These are phyloP conservation scores for Citrus trifoliata DNA, from an alignment of 345 rosid species.

Conservation along the genomic window DNA sequence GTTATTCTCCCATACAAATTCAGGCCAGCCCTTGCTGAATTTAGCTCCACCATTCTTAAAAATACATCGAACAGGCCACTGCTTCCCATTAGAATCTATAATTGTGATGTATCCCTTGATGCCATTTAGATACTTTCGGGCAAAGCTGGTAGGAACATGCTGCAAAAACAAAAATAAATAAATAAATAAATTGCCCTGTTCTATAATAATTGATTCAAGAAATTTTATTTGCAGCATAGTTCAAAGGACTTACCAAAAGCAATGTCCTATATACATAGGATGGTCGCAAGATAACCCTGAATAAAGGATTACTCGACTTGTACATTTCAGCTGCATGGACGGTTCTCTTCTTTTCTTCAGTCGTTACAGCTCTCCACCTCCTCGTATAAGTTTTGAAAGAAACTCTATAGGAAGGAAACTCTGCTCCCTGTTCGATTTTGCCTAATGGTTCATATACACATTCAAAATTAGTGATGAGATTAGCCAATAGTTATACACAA, in stretches of 20 bases:
- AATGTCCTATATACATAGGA: slow-evolving; percentile 31
- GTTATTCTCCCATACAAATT: slow-evolving; percentile 46
- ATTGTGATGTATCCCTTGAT: slow-evolving; percentile 39
- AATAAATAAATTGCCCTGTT: neutral
- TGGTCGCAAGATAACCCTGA: slow-evolving; percentile 32
- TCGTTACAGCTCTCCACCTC: slow-evolving; percentile 28
- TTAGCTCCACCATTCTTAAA: slow-evolving; percentile 27
- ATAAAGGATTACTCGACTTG: slow-evolving; percentile 34
- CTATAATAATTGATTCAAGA: neutral
- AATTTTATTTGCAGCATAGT: neutral
- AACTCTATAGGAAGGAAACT: neutral
- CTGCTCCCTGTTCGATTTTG: slow-evolving; percentile 2
- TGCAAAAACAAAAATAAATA: slow-evolving; percentile 14
- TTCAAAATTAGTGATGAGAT: slow-evolving; percentile 1
- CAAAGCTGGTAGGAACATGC: slow-evolving; percentile 52
- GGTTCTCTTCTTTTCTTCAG: slow-evolving; percentile 27
- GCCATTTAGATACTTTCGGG: slow-evolving; percentile 37
- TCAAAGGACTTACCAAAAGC: slow-evolving; percentile 28
- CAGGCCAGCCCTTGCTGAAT: slow-evolving; percentile 56
- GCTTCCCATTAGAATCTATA: slow-evolving; percentile 35
- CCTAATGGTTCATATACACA: slow-evolving; percentile 6
- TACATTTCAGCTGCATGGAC: slow-evolving; percentile 28
- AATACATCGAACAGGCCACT: slow-evolving; percentile 50
- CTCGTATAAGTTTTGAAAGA: slow-evolving; percentile 6
- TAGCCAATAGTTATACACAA: slow-evolving; percentile 4